Evolutionary conservation across 164 flowering plant species (phyloP), one percentile per base, ranked within the genome.

Genomic region (grape (Vitis vinifera)): DNA sequence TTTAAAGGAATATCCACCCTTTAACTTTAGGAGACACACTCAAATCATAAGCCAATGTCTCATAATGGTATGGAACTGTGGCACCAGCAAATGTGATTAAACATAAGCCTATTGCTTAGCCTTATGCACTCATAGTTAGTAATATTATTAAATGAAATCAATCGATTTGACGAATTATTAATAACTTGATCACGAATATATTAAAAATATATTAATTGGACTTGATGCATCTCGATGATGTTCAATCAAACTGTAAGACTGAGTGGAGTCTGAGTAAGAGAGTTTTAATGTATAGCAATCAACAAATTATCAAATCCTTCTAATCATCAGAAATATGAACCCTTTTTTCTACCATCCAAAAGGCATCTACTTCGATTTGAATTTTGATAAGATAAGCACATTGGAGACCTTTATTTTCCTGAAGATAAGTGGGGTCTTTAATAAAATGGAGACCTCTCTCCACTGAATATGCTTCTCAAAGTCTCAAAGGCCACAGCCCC

Each of bases 221-320:
- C 44, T 37, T 52, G 13, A 51, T 52, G 49, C 19, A 8, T 65
- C n/a, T 37, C 6, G 7, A 37, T 37, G 44, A 23, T 37, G 51
- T 17, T 62, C 47, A 61, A 67, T 52, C 11, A 4, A 51, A 51
- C 58, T 17, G 37, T 59, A n/a, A 0, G 55, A 15, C 14, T 30
- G 53, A 71, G 73, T 65, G 70, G 62, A 75, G 55, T 65, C 71
- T 66, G 65, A 69, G 53, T 68, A 71, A 56, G 74, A 67, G 59
- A n/a, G 30, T 15, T 57, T 49, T 9, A 59, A 51, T 58, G 77
- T 72, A 16, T 10, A 68, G 57, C 14, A 68, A 68, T 64, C 51
- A 51, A 9, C 37, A 14, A 8, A 53, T 48, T 16, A 51, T 37
- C 66, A 73, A 59, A 59, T 63, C 61, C 17, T 51, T 60, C n/a